Base-by-base conservation (phyloP, 1,284 basidiomycete genomes). In the Ceratobasidium sp. region DNA sequence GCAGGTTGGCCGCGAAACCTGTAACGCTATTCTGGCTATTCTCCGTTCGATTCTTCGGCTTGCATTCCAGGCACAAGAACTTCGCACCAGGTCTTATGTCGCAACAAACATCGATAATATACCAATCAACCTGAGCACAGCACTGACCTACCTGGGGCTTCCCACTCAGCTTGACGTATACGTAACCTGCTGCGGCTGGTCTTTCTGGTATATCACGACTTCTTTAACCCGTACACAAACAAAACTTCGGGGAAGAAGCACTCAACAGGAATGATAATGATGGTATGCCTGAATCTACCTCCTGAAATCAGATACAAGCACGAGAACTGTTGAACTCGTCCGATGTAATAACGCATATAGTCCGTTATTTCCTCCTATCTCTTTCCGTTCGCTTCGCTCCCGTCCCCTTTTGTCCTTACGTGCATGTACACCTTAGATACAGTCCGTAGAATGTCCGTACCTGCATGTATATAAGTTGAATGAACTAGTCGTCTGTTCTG, bases 281-380 rank as follows among this genome's bases (percentile, higher is more conserved):
- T 86, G 73, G 78, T 81, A 0, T 84, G 83, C 59, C 75, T 83
- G 19, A 84, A 83, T 75, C 79, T 84, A 27, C 84, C 83, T 2
- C 78, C 77, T 0, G 46, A 77, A 46, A 46, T n/a, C n/a, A n/a
- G n/a, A n/a, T n/a, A n/a, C n/a, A n/a, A n/a, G n/a, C n/a, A n/a
- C n/a, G n/a, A n/a, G n/a, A n/a, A n/a, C n/a, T n/a, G n/a, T n/a
- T n/a, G n/a, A n/a, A n/a, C n/a, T n/a, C n/a, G n/a, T n/a, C n/a
- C n/a, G n/a, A n/a, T n/a, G n/a, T n/a, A n/a, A n/a, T n/a, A n/a
- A n/a, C n/a, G n/a, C n/a, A n/a, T n/a, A n/a, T n/a, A n/a, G n/a
- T n/a, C n/a, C n/a, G n/a, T n/a, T n/a, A n/a, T n/a, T n/a, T n/a
- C n/a, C n/a, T n/a, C n/a, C n/a, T n/a, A n/a, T n/a, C n/a, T n/a